phyloP scores from a whole-genome alignment of 495 filamentous ascomycete genomes.

The Mytilinidion resinicola region DNA sequence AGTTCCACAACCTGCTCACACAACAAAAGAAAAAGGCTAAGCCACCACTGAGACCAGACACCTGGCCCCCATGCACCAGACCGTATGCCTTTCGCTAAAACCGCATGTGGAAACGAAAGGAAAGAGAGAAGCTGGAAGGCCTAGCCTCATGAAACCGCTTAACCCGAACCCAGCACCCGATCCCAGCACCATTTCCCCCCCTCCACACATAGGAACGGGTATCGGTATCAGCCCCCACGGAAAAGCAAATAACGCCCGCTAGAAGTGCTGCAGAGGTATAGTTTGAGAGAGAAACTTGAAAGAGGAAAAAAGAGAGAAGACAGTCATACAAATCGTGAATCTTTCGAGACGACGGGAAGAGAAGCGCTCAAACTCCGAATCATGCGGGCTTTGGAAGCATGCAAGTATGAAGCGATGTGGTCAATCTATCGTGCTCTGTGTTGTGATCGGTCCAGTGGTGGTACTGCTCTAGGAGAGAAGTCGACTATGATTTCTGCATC shows the following conservation, averaged over 20 bases:
- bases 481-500: neutral
- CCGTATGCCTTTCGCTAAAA: too few species aligned
- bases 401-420: neutral
- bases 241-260: constrained; percentile 3
- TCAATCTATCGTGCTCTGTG: neutral
- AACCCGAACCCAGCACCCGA: too few species aligned
- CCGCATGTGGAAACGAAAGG: too few species aligned
- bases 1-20: too few species aligned
- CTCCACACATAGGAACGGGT: too few species aligned
- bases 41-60: too few species aligned
- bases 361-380: neutral
- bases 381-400: neutral
- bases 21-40: too few species aligned
- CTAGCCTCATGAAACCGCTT: too few species aligned
- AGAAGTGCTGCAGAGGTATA: constrained; percentile 2
- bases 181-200: too few species aligned
- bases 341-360: neutral
- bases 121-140: too few species aligned
- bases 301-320: neutral
- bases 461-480: neutral
- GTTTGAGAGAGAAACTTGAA: neutral
- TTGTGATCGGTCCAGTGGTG: neutral
- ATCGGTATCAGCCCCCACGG: neutral
- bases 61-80: too few species aligned
- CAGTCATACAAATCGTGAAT: constrained; percentile 2